These are phyloP conservation scores for Thermomyces lanuginosus DNA, from an alignment of 2,329 filamentous ascomycete species.

Conservation along the genomic window DNA sequence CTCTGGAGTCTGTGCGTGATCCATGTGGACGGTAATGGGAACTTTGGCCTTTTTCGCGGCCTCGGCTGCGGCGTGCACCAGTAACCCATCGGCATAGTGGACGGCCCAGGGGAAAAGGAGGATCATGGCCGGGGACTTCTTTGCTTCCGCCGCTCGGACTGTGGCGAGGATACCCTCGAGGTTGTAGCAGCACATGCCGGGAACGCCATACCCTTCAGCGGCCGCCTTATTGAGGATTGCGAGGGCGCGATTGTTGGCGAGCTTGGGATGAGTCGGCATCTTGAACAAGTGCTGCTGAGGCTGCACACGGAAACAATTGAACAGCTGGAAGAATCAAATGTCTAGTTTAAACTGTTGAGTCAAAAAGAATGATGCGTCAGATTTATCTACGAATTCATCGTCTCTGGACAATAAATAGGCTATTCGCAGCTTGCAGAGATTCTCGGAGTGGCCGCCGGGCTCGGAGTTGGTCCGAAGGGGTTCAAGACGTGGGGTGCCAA, in stretches of 20 bases:
- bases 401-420: too few relatives aligned
- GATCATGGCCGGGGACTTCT: slow-evolving; percentile 51
- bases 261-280: slow-evolving; percentile 21
- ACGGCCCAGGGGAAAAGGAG: slow-evolving; percentile 62
- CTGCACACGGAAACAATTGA: too few relatives aligned
- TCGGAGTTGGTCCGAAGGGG: too few relatives aligned
- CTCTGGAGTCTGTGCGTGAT: slow-evolving; percentile 49
- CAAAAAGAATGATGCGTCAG: too few relatives aligned
- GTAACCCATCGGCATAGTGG: slow-evolving; percentile 43
- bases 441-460: too few relatives aligned
- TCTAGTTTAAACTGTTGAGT: too few relatives aligned
- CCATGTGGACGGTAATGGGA: slow-evolving; percentile 47
- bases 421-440: too few relatives aligned
- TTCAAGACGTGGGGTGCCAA: too few relatives aligned
- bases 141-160: slow-evolving; percentile 51
- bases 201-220: slow-evolving; percentile 41
- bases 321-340: too few relatives aligned
- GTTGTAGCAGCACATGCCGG: slow-evolving; percentile 51
- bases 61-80: slow-evolving; percentile 40
- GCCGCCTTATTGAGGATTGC: slow-evolving; percentile 42
- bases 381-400: too few relatives aligned
- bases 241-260: slow-evolving; percentile 36
- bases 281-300: too few relatives aligned
- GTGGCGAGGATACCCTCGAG: slow-evolving; percentile 54
- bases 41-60: slow-evolving; percentile 42